Conservation (phyloP, 805 yeast species). For the Alloascoidea africana region DNA sequence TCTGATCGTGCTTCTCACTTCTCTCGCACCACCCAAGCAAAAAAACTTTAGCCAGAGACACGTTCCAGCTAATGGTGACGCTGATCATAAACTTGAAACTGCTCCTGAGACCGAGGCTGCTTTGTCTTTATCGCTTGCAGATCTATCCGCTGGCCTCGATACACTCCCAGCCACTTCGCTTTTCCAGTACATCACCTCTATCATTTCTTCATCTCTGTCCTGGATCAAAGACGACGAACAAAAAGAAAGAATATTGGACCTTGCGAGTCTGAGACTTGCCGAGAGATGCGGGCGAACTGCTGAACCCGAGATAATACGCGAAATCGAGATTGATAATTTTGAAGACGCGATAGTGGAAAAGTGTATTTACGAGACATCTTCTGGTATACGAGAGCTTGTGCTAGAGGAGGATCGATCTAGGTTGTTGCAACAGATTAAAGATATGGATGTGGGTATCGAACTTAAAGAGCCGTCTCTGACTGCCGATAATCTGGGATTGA, state of each 20-base stretch:
- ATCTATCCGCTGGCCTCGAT: neutral
- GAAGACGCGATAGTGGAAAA: conserved; percentile 11
- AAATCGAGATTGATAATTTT: conserved; percentile 31
- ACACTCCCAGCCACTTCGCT: neutral
- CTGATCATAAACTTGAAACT: no score
- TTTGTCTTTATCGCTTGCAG: neutral
- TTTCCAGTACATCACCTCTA: conserved; percentile 9
- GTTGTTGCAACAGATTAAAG: neutral
- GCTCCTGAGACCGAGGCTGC: neutral
- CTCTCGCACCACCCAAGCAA: neutral
- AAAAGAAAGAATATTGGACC: conserved; percentile 26
- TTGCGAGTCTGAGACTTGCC: conserved; percentile 52
- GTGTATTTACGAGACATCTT: conserved; percentile 2
- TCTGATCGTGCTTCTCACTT: conserved; percentile 1
- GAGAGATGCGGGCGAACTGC: conserved; percentile 81
- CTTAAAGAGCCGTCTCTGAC: conserved; percentile 79
- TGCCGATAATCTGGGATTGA: conserved; percentile 74
- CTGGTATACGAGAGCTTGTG: conserved; percentile 3
- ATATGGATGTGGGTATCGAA: conserved; percentile 11
- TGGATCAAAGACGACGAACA: conserved; percentile 26
- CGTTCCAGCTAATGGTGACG: neutral
- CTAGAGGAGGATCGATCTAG: neutral
- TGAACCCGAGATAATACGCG: conserved; percentile 52
- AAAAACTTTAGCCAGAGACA: conserved; percentile 2
- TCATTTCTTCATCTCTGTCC: conserved; percentile 19